Evolutionary conservation across 2,329 filamentous ascomycete genomes (phyloP), one percentile per base, ranked within the genome.

Genomic region (Fusarium subtropicale): DNA sequence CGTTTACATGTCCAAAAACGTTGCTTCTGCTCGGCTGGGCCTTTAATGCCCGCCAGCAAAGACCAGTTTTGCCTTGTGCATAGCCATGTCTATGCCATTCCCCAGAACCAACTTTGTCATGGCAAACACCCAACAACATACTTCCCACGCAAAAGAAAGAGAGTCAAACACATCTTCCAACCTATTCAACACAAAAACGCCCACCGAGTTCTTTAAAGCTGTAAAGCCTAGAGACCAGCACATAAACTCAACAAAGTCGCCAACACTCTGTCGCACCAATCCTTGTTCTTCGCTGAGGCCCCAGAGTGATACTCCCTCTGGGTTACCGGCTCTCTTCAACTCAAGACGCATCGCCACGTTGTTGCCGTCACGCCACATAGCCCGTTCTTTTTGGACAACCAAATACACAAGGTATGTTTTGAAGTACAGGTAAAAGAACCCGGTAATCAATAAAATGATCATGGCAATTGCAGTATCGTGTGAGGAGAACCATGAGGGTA

Each of bases 331-430:
- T 16, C 67, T 36, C 24, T 45, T 54, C 20, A 79, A 51, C 64
- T 79, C 66, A 33, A 78, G 73, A n/a, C 47, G 57, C 56, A 74
- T 68, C n/a, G 78, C 78, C 36, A 73, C 33, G 18, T 70, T 68
- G 48, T 81, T 80, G 8, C 73, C 78, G 36, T 62, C 50, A 13
- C 74, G 24, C 79, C 78, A 81, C 13, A 77, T 66, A 4, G 66
- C 9, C 51, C 72, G 67, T 56, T 80, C 76, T 9, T 47, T 39
- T 1, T 51, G 54, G 13, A 60, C 45, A 8, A 71, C 69, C 10
- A 73, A n/a, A 45, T 66, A 75, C 5, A 47, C 47, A 18, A 70
- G 62, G n/a, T 71, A 11, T 20, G 58, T 28, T 15, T 22, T 6
- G 12, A 30, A 13, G 18, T 52, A 20, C 24, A 28, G 16, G 24